Evolutionary conservation across 495 filamentous ascomycete species (phyloP), one percentile per base, ranked within the genome.

Genomic region (Podospora tetraspora): DNA sequence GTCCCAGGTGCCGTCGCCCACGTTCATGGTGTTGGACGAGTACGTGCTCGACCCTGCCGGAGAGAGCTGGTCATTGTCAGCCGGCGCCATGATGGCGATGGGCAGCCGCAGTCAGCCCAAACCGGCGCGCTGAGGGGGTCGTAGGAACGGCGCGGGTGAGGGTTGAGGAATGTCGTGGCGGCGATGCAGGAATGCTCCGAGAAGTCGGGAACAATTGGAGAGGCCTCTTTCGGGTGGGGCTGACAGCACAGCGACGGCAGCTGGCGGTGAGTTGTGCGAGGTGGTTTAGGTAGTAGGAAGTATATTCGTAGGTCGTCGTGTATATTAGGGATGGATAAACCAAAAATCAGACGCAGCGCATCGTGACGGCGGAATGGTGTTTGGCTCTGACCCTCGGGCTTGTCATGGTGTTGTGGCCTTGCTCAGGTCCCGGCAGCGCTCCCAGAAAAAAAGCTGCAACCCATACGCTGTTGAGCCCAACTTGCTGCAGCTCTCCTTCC

Each of bases 1-100:
- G 72, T 97, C 92, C 93, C 93, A 97, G 30, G 93, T 97, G 30
- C 93, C 93, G 81, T 97, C 93, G 68, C 93, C 93, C 21, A 97
- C 93, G 70, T 85, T 86, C 79, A 96, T 82, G 57, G 91, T 94
- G 77, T 92, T 85, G 59, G 92, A 96, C 60, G 85, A 80, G 82
- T 97, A 97, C 23, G 86, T 88, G 77, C 89, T 91, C 83, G 89
- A 91, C 76, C 93, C 93, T 23, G 93, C 83, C 67, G 91, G 87
- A 67, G 92, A 88, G 66, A 95, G 83, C 63, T 69, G 73, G 73
- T 85, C 81, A 64, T 68, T 73, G 73, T 85, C 81, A 29, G 66
- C 74, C 72, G 83, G 79, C 75, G 83, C 82, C 84, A 86, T 86
- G 71, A 68, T 76, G 80, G 80, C 74, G 67, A 64, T 69, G 65